These are phyloP conservation scores for Pythium oligandrum DNA, from an alignment of 352 stramenopile genomes.

Conservation along the genomic window DNA sequence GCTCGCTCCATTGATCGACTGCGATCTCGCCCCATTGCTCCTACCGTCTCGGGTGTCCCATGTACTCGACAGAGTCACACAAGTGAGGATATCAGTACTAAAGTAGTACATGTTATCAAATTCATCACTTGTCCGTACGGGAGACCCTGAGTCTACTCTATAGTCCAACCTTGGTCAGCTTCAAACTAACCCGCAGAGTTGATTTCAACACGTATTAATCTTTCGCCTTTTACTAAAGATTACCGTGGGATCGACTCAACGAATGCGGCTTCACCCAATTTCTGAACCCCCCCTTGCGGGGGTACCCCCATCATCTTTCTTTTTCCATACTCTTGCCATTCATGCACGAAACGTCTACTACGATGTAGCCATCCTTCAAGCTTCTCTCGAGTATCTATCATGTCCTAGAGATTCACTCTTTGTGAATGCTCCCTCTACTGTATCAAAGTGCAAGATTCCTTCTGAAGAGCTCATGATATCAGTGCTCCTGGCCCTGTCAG, in stretches of 20 bases:
- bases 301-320: conserved; percentile 5
- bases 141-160: conserved; percentile 5
- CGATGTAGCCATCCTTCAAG: conserved; percentile 3
- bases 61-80: no score
- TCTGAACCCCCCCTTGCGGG: conserved; percentile 34
- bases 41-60: no score
- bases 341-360: neutral
- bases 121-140: conserved; percentile 3
- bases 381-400: neutral
- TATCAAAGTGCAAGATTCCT: no score
- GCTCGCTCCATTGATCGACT: neutral
- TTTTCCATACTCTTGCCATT: neutral
- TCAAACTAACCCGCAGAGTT: conserved; percentile 25
- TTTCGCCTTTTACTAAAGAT: conserved; percentile 95
- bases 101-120: neutral
- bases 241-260: conserved; percentile 84
- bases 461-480: no score
- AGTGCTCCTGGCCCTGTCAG: no score
- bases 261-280: conserved; percentile 79
- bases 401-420: no score
- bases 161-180: neutral
- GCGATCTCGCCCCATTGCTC: neutral
- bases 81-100: no score
- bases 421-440: no score
- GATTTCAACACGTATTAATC: conserved; percentile 58